Conservation (phyloP, 345 rosid genomes). For the Heritiera littoralis region DNA sequence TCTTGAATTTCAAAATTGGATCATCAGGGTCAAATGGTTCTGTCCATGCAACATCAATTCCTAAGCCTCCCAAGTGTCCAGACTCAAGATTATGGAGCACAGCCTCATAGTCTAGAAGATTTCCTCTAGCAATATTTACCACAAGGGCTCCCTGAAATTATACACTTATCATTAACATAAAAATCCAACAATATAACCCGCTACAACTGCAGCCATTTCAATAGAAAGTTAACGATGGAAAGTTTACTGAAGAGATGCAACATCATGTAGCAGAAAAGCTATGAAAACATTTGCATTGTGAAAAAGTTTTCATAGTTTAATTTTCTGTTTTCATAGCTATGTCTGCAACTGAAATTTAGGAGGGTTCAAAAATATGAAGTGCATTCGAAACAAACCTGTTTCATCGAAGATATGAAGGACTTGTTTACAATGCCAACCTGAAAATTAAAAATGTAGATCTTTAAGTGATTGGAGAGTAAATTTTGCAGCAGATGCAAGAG, state of each 20-base stretch:
- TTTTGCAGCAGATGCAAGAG: not conserved
- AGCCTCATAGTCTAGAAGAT: conserved; percentile 70
- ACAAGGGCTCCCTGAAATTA: conserved; percentile 71
- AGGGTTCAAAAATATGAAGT: not conserved
- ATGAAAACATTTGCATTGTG: not conserved
- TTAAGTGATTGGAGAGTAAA: conserved; percentile 16
- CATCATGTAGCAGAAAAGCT: not conserved
- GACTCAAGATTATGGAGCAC: conserved; percentile 53
- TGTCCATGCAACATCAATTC: conserved; percentile 81
- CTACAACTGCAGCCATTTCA: not conserved
- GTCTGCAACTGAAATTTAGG: not conserved
- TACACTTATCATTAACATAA: not conserved
- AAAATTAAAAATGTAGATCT: conserved; percentile 29
- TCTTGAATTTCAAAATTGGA: conserved; percentile 63
- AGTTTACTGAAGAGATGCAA: not conserved
- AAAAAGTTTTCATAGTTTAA: not conserved
- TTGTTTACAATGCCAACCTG: conserved; percentile 73
- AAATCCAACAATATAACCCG: not conserved
- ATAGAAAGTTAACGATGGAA: not conserved
- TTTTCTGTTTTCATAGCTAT: not conserved
- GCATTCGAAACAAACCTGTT: conserved; percentile 45
- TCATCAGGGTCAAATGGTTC: conserved; percentile 88
- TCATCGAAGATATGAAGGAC: conserved; percentile 71
- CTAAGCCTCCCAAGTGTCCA: conserved; percentile 89
- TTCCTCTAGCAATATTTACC: conserved; percentile 82